Base-by-base conservation (phyloP, 148 eudicot genomes). In the Cornus florida region DNA sequence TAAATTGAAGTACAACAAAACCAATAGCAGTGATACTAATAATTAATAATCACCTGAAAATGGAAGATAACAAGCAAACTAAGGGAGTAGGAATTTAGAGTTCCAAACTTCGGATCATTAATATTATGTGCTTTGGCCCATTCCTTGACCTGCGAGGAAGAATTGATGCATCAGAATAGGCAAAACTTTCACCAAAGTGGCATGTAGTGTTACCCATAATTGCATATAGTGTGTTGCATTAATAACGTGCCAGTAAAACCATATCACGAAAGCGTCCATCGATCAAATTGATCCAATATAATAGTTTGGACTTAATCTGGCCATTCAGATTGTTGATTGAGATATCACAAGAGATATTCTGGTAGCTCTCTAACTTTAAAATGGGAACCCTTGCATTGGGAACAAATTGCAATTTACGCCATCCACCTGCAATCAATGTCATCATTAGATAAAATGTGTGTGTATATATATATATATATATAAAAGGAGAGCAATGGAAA, bases 61-160 rank as follows among this genome's bases (percentile, higher is more conserved):
- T 97, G 99, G 82, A 97, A 97, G 80, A 97, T 80, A 46, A 97
- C 86, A 74, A 97, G 94, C 87, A 92, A 86, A 77, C 89, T 90
- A 77, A 97, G 86, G 68, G 91, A 84, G 82, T 97, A 97, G 39
- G 99, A 97, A 77, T 97, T 94, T 20, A 94, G 79, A 59, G 95
- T 83, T 78, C 99, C 99, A 75, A 82, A 74, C 87, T 86, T 91
- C 68, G 99, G 79, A 78, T 90, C 92, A 81, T 94, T 91, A 69
- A 94, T 92, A 82, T 81, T 81, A 75, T 90, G 89, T 41, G 98
- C 89, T 78, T 91, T 96, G 81, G 99, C 99, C 99, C 99, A 96
- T 84, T 94, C 99, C 83, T 97, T 97, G 69, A 97, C 95, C 99
- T 97, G 89, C 86, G 83, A 8, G 70, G 20, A 89, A 62, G 23